Conservation (phyloP, 371 early-diverging fungal species). For the Zychaea mexicana region DNA sequence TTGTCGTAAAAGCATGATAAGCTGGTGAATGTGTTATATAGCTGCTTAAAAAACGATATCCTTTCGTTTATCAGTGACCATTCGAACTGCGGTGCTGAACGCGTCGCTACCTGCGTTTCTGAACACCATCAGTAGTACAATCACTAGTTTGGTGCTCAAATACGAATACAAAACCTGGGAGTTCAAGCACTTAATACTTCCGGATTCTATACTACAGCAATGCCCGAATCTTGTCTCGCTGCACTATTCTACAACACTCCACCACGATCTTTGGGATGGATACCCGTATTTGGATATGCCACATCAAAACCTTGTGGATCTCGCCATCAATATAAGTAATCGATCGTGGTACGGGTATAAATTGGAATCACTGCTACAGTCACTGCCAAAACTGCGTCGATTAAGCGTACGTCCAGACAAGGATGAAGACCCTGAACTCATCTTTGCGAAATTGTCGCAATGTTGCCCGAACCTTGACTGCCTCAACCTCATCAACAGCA, state of each 20-base stretch:
- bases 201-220: neutral
- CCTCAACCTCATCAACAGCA: neutral
- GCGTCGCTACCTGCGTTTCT: neutral
- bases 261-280: neutral
- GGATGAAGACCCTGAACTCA: neutral
- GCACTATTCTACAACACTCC: neutral
- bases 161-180: neutral
- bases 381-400: neutral
- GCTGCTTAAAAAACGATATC: neutral
- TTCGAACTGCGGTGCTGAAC: neutral
- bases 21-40: neutral
- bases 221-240: neutral
- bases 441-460: neutral
- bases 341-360: neutral
- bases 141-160: neutral
- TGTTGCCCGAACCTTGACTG: neutral
- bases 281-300: neutral
- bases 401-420: neutral
- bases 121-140: neutral
- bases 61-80: too few species aligned
- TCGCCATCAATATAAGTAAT: neutral
- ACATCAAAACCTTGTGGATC: neutral
- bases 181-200: neutral
- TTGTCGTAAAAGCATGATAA: neutral
- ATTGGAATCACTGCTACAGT: neutral